Evolutionary conservation across 1,139 yeast species (phyloP).

Genomic region (Scheffersomyces cryptocercus): DNA sequence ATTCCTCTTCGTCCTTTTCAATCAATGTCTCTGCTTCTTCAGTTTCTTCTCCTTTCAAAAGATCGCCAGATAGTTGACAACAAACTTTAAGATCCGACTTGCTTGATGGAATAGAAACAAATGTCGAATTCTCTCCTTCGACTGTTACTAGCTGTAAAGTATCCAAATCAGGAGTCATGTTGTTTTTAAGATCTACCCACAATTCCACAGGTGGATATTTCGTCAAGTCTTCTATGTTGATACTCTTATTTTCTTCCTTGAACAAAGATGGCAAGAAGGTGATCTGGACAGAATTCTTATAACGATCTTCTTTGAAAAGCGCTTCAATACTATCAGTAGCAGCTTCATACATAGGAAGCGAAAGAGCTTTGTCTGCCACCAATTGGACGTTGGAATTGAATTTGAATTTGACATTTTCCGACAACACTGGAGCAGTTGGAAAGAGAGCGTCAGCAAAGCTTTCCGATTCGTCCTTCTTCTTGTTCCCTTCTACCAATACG

Average conservation of each 20-base stretch:
- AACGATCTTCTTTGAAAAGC: constrained; percentile 29
- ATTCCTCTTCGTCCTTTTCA: background rate
- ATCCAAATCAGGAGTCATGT: constrained; percentile 39
- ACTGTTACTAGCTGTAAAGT: constrained; percentile 46
- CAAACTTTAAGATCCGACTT: constrained; percentile 48
- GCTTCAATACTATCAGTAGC: background rate
- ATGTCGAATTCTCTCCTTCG: constrained; percentile 46
- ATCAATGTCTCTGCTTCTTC: constrained; percentile 2
- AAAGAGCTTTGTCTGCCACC: constrained; percentile 37
- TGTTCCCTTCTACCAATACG: constrained; percentile 28
- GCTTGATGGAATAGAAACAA: constrained; percentile 40
- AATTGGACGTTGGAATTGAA: constrained; percentile 48
- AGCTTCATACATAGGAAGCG: constrained; percentile 30
- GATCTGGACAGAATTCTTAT: constrained; percentile 43
- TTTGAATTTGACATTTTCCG: constrained; percentile 15
- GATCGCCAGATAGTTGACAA: constrained; percentile 39
- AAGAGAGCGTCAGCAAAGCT: constrained; percentile 4
- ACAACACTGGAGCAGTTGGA: constrained; percentile 7
- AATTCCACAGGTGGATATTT: constrained; percentile 56
- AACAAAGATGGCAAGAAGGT: constrained; percentile 51
- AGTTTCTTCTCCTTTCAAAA: constrained; percentile 16
- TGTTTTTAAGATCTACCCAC: constrained; percentile 48
- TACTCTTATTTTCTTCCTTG: constrained; percentile 17
- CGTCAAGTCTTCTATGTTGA: constrained; percentile 16
- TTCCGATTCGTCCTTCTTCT: constrained; percentile 2